A percentile compares a stretch with the other conserved stretches of the same genome.
phyloP scores from a whole-genome alignment of 2,329 filamentous ascomycete species.

The Ascomycota sp. region DNA sequence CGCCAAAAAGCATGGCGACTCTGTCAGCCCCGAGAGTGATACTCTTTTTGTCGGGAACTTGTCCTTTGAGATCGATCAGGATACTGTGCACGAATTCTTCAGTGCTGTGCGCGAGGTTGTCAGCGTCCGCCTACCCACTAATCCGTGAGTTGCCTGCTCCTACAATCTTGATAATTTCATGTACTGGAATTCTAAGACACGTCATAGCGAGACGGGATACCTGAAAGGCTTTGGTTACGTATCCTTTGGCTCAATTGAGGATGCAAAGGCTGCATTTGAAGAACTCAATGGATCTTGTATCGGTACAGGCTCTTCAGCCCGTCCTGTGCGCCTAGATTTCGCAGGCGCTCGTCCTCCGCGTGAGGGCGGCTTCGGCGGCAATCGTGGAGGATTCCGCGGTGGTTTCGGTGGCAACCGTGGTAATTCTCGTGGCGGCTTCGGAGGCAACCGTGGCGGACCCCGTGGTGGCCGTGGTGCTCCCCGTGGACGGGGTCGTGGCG shows the following conservation, averaged over 20 bases:
- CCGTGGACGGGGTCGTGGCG: constrained; percentile 28
- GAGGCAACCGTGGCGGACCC: constrained; percentile 26
- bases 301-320: constrained; percentile 43
- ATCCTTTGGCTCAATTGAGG: constrained; percentile 58
- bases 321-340: constrained; percentile 64
- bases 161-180: neutral
- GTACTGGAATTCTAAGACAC: constrained; percentile 1
- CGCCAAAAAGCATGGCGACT: constrained; percentile 52
- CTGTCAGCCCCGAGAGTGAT: constrained; percentile 54
- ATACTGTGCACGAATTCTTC: constrained; percentile 53
- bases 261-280: constrained; percentile 54
- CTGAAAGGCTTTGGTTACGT: constrained; percentile 90
- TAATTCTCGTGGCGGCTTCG: constrained; percentile 20
- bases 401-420: constrained; percentile 24
- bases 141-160: constrained; percentile 28
- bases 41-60: constrained; percentile 87
- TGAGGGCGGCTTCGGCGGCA: constrained; percentile 29
- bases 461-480: constrained; percentile 30
- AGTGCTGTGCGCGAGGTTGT: constrained; percentile 45
- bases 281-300: constrained; percentile 43
- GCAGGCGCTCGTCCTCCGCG: constrained; percentile 42
- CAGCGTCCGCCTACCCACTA: constrained; percentile 70
- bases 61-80: constrained; percentile 62
- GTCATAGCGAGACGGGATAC: constrained; percentile 45
- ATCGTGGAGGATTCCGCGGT: constrained; percentile 22